Conservation (phyloP, 2,329 filamentous ascomycete genomes). For the Epichloe sibirici region DNA sequence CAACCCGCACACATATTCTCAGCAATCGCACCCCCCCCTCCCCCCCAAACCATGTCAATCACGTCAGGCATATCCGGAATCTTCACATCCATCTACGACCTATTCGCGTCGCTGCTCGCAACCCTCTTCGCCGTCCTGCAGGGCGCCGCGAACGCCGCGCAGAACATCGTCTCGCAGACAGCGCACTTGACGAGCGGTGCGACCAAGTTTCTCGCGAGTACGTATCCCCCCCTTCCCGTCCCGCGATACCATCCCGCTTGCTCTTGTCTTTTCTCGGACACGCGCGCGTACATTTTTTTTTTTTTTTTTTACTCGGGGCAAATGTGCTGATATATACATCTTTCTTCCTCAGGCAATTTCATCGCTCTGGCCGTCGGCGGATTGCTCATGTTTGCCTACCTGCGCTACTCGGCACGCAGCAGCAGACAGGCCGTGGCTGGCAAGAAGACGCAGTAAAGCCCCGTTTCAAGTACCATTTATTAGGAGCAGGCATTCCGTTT, state of each 20-base stretch:
- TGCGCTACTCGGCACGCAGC: slow-evolving; percentile 20
- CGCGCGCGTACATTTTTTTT: too few species aligned
- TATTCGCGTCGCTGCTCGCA: slow-evolving; percentile 24
- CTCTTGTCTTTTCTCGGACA: too few species aligned
- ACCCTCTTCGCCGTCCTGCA: slow-evolving; percentile 23
- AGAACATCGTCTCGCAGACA: slow-evolving; percentile 24
- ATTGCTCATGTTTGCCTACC: slow-evolving; percentile 20
- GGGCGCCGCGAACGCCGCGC: slow-evolving; percentile 19
- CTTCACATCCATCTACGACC: slow-evolving; percentile 29
- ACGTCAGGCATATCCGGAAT: slow-evolving; percentile 24
- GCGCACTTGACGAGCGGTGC: slow-evolving; percentile 26
- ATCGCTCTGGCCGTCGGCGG: slow-evolving; percentile 21
- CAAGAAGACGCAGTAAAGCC: slow-evolving; percentile 19
- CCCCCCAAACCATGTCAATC: slow-evolving; percentile 20
- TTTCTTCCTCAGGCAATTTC: slow-evolving; percentile 20
- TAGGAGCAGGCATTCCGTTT: too few species aligned
- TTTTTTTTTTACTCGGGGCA: too few species aligned
- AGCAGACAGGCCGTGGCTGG: slow-evolving; percentile 14
- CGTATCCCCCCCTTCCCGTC: slow-evolving; percentile 4
- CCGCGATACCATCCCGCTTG: too few species aligned
- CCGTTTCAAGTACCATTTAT: too few species aligned
- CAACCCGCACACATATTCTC: too few species aligned
- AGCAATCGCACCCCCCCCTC: background rate
- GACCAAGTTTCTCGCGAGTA: slow-evolving; percentile 27
- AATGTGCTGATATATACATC: background rate